Evolutionary conservation across 2,329 filamentous ascomycete species (phyloP).

Genomic region (Penicillium italicum): DNA sequence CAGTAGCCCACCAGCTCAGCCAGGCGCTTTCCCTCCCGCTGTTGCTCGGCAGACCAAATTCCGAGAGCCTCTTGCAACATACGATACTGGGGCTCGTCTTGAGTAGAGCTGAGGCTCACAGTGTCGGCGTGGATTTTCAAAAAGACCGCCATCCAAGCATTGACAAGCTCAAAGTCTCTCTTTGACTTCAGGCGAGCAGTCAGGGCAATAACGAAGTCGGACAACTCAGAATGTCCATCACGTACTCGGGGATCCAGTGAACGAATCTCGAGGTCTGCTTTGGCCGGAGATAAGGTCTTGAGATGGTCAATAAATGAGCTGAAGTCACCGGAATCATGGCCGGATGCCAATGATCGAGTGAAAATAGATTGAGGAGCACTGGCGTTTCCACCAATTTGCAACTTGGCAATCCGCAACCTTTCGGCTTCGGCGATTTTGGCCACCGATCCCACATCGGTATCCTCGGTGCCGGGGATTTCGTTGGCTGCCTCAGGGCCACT

Average conservation of each 20-base stretch:
- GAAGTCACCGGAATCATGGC: constrained; percentile 56
- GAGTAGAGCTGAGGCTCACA: constrained; percentile 45
- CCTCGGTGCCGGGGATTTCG: constrained; percentile 28
- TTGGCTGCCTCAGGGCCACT: constrained; percentile 18
- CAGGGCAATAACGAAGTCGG: constrained; percentile 76
- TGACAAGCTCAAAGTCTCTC: constrained; percentile 86
- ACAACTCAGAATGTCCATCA: constrained; percentile 61
- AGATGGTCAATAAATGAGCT: constrained; percentile 71
- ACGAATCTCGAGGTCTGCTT: constrained; percentile 85
- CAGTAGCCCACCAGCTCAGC: constrained; percentile 80
- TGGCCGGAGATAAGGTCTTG: constrained; percentile 75
- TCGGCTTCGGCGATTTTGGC: constrained; percentile 44
- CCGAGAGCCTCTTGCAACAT: constrained; percentile 57
- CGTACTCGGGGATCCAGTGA: constrained; percentile 58
- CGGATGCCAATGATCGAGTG: constrained; percentile 47
- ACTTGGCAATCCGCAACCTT: constrained; percentile 65
- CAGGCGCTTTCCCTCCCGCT: constrained; percentile 66
- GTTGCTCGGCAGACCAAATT: constrained; percentile 70
- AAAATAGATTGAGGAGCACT: constrained; percentile 37
- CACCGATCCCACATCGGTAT: constrained; percentile 27
- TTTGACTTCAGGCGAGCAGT: constrained; percentile 65
- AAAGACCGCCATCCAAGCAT: constrained; percentile 97
- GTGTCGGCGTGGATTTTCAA: constrained; percentile 70
- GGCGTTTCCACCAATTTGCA: constrained; percentile 51
- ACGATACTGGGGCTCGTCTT: constrained; percentile 45